Evolutionary conservation across 106 monocot species (phyloP), one percentile per base, ranked within the genome.

Genomic region (Allium fistulosum): DNA sequence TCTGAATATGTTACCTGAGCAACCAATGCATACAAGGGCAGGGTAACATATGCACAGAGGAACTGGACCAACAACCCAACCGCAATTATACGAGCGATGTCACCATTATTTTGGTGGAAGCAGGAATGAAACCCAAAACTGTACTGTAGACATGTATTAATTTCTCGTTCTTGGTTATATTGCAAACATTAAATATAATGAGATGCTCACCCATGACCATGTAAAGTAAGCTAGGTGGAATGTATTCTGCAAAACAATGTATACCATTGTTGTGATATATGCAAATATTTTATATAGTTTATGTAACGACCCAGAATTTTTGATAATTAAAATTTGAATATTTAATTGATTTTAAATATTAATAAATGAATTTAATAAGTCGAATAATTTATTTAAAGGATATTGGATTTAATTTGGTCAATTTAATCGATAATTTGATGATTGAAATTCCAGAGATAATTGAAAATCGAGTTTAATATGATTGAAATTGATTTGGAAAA

Each of bases 21-120:
- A 53, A 53, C 52, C 52, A 53, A 53, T 53, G 75, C 79, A 65
- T 82, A 81, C 4, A 86, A 66, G 57, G 86, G 86, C 8, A 86
- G 79, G 11, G 76, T 86, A 9, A 76, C 58, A 60, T 86, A 86
- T 2, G 79, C 79, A 53, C 82, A 82, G 17, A 86, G 17, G 60
- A 76, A 69, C 69, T 86, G 81, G 6, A 81, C 81, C 15, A 71
- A 5, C 6, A 76, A 48, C 45, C 74, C 71, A 10, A 79, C 46
- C 4, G 51, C 74, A 27, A 77, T 3, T 48, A 63, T 72, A 4
- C 81, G 55, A 46, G 50, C 26, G 9, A 82, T 65, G 52, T 86
- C 77, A 6, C 68, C 73, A 3, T 4, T 62, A 9, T 64, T 26
- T 5, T 15, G 51, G 11, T 86, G 77, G 76, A 66, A 82, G 70